These are phyloP conservation scores for Aureobasidium sp. DNA, from an alignment of 2,329 filamentous ascomycete species.

Conservation along the genomic window DNA sequence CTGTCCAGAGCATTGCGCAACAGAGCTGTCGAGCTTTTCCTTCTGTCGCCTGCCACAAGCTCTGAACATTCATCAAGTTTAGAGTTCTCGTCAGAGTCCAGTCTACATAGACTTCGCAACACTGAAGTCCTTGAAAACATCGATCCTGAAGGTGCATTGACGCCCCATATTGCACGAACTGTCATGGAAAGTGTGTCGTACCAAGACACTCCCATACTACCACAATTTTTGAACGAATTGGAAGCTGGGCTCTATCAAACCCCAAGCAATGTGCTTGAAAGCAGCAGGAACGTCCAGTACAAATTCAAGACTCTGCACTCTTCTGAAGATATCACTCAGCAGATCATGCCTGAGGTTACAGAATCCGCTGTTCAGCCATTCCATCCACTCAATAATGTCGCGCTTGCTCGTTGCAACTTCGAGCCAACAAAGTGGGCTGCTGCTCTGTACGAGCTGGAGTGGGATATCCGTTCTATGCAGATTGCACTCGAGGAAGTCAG, in stretches of 20 bases:
- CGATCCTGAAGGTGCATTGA: slow-evolving; percentile 19
- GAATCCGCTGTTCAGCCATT: slow-evolving; percentile 29
- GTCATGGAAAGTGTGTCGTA: slow-evolving; percentile 20
- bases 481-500: slow-evolving; percentile 1
- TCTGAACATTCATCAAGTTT: neutral
- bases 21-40: slow-evolving; percentile 79
- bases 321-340: neutral
- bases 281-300: neutral
- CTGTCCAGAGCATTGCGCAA: slow-evolving; percentile 96
- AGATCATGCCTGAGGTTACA: slow-evolving; percentile 18
- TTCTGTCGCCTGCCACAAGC: slow-evolving; percentile 31
- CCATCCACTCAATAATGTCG: slow-evolving; percentile 39
- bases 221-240: neutral
- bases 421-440: neutral
- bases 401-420: slow-evolving; percentile 25
- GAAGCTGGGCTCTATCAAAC: neutral
- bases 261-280: neutral
- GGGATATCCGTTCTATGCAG: slow-evolving; percentile 14
- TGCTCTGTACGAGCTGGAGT: slow-evolving; percentile 12
- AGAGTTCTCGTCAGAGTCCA: slow-evolving; percentile 28
- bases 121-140: slow-evolving; percentile 16
- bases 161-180: neutral
- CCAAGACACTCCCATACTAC: slow-evolving; percentile 17
- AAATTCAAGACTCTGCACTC: neutral
- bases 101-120: slow-evolving; percentile 30